Evolutionary conservation across 768 basidiomycete genomes (phyloP), one percentile per base, ranked within the genome.

Genomic region (Clathrus columnatus): DNA sequence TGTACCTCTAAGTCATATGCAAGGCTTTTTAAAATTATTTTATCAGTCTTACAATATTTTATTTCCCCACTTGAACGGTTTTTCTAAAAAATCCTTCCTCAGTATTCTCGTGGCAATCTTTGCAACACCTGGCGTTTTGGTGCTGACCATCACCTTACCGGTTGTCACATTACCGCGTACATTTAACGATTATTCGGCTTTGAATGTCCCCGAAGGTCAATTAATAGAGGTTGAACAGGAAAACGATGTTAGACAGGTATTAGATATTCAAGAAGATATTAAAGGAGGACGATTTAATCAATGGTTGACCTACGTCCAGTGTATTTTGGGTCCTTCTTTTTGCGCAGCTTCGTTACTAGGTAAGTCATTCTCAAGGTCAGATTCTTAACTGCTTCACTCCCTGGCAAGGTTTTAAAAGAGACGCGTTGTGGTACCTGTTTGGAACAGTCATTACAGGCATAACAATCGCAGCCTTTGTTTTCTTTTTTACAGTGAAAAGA

Each of bases 251-350:
- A 72, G 84, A 18, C 88, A 87, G 1, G 87, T 87, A 57, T 84
- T 87, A 47, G 84, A 83, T 57, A 76, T 85, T 7, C 72, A 83
- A 59, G 82, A 87, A 61, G 84, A 84, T 20, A 68, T 85, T 61
- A 82, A 85, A 54, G 81, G 83, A 45, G 68, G 83, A 49, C 59
- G 68, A 58, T 86, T 83, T 65, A 86, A 82, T 66, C 87, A 91
- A 68, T 91, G 86, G 83, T 70, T 98, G 32, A 90, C 84, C 68
- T 86, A 88, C 20, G 74, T 75, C 3, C 95, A 99, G 62, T 95
- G 89, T 67, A 71, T 82, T 3, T 65, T 90, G 2, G 93, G 89
- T 0, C 92, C 95, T 0, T 56, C 90, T 50, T 91, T 94, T 65
- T 85, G 82, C 58, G 77, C 79, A 14, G 70, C 69, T 5, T 82